These are phyloP conservation scores for Leccinum variabile DNA, from an alignment of 1,284 basidiomycete species.

Conservation along the genomic window DNA sequence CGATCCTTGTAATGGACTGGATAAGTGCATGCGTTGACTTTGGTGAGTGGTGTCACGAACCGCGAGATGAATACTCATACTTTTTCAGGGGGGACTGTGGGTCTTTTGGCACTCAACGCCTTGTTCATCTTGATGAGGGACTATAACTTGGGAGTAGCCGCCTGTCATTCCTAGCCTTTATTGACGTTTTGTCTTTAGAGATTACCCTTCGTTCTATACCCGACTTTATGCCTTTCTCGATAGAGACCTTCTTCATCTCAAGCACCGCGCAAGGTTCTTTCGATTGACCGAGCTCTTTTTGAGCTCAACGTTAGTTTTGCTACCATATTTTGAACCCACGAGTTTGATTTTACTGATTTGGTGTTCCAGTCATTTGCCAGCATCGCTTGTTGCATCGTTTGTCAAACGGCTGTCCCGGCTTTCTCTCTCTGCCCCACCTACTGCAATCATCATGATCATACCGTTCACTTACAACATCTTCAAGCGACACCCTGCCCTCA, in stretches of 20 bases:
- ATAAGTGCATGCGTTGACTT: slow-evolving; percentile 84
- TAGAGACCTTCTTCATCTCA: slow-evolving; percentile 85
- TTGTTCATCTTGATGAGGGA: slow-evolving; percentile 90
- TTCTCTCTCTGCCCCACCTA: slow-evolving; percentile 83
- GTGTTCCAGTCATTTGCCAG: slow-evolving; percentile 74
- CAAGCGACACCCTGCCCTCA: slow-evolving; percentile 88
- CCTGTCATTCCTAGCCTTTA: not conserved
- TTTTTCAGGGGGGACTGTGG: slow-evolving; percentile 76
- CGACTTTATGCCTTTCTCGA: slow-evolving; percentile 91
- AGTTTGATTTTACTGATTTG: slow-evolving; percentile 11
- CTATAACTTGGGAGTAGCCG: slow-evolving; percentile 80
- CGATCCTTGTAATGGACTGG: slow-evolving; percentile 93
- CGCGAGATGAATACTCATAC: slow-evolving; percentile 1
- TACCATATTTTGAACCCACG: not conserved
- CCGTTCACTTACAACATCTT: slow-evolving; percentile 96
- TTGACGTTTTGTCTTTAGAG: slow-evolving; percentile 46
- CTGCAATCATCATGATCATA: slow-evolving; percentile 87
- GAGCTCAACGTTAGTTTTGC: slow-evolving; percentile 73
- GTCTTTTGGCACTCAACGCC: slow-evolving; percentile 88
- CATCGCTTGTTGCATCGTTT: slow-evolving; percentile 89
- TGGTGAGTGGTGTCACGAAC: slow-evolving; percentile 45
- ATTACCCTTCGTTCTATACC: slow-evolving; percentile 95
- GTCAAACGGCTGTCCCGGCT: slow-evolving; percentile 88
- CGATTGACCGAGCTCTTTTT: slow-evolving; percentile 89
- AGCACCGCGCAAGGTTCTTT: slow-evolving; percentile 94